A percentile compares a stretch with the other conserved stretches of the same genome.
phyloP scores from a whole-genome alignment of 2,329 filamentous ascomycete species.

The Sporothrix euskadiensis region DNA sequence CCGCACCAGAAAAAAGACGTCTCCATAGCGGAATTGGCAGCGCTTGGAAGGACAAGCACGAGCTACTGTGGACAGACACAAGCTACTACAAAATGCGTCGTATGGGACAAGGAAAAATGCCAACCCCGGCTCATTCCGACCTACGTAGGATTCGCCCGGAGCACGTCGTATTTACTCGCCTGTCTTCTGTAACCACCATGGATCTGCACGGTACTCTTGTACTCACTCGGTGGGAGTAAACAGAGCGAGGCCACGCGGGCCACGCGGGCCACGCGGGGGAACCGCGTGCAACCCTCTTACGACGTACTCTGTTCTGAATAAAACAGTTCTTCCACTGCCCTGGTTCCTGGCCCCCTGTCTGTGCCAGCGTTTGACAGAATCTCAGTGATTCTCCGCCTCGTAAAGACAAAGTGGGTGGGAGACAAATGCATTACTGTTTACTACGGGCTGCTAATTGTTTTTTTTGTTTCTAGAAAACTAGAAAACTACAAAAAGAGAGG shows the following conservation, averaged over 20 bases:
- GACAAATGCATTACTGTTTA: background rate
- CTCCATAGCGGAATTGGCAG: slow-evolving; percentile 10
- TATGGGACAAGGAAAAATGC: background rate
- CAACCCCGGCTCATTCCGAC: background rate
- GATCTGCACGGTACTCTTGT: no score
- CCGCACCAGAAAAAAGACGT: background rate
- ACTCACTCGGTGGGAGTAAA: background rate
- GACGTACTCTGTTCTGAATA: no score
- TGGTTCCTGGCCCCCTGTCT: background rate
- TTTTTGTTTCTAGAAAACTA: background rate
- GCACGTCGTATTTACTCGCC: background rate
- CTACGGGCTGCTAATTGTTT: background rate
- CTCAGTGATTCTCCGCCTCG: background rate
- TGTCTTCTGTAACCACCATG: no score
- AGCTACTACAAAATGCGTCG: background rate
- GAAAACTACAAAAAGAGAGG: no score
- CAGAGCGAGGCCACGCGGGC: background rate
- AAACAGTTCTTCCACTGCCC: background rate
- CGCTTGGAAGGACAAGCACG: background rate
- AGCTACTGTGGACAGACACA: background rate
- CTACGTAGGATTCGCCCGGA: background rate
- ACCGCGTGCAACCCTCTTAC: background rate
- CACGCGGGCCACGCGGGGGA: background rate
- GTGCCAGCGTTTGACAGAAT: background rate
- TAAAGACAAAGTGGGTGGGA: background rate